Percentiles rank a stretch among this genome's conserved stretches.
phyloP scores from a whole-genome alignment of 176 grass and related monocot genomes.

The Eleusine indica region DNA sequence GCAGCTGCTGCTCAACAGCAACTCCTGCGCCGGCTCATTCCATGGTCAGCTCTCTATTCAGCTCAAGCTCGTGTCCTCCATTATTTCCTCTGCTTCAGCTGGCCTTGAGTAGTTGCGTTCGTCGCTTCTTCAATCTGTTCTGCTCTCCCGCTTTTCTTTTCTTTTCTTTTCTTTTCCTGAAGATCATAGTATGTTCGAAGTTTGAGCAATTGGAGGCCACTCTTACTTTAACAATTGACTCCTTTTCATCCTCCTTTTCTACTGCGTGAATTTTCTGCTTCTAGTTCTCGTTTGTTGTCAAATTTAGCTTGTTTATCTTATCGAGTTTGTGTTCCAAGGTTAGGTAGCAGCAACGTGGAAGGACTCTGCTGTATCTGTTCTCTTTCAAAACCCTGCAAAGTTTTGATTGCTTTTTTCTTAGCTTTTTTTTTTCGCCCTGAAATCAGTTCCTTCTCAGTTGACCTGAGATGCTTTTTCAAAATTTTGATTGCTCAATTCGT shows the following conservation, averaged over 20 bases:
- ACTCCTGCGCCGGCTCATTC: slow-evolving; percentile 61
- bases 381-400: not conserved
- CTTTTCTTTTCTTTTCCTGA: too few relatives aligned
- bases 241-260: not conserved
- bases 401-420: not conserved
- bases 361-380: not conserved
- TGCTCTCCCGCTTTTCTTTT: not conserved
- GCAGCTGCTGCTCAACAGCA: slow-evolving; percentile 73
- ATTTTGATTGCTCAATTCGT: not conserved
- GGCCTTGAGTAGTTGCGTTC: not conserved
- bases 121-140: not conserved
- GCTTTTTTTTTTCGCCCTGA: not conserved
- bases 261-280: too few relatives aligned
- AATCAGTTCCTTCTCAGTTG: not conserved
- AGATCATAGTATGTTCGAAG: not conserved
- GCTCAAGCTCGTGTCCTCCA: not conserved
- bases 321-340: not conserved
- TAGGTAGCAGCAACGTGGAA: not conserved
- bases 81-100: not conserved
- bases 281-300: not conserved
- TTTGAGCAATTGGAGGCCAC: not conserved
- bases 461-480: not conserved
- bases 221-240: not conserved
- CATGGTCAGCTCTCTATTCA: slow-evolving; percentile 44
- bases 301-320: not conserved